Percentiles rank a stretch among this genome's conserved stretches.
phyloP scores from a whole-genome alignment of 148 eudicot species.

The Rhododendron vialii region DNA sequence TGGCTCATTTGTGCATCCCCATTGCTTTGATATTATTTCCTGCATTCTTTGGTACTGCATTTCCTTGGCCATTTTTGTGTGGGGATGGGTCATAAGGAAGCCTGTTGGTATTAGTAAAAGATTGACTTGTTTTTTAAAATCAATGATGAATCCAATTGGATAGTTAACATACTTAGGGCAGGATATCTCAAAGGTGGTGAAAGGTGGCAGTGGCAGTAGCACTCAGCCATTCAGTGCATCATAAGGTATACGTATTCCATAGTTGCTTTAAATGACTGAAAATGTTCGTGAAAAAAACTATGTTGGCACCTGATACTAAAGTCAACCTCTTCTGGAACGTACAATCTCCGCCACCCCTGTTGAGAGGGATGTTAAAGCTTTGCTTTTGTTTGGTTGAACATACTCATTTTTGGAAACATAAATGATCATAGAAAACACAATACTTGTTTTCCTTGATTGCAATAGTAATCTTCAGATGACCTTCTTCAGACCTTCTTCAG shows the following conservation, averaged over 20 bases:
- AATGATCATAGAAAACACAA: neutral
- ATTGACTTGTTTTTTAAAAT: neutral
- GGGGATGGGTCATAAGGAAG: neutral
- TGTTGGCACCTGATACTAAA: neutral
- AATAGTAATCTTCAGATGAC: neutral
- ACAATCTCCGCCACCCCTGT: neutral
- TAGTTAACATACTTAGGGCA: neutral
- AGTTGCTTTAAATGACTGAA: neutral
- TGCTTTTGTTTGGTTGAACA: neutral
- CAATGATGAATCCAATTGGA: neutral
- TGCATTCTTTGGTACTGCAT: neutral
- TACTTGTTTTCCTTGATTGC: neutral
- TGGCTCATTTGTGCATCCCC: neutral
- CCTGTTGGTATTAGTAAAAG: neutral
- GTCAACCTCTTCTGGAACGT: neutral
- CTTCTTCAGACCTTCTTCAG: neutral
- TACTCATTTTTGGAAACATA: neutral
- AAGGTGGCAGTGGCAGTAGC: neutral
- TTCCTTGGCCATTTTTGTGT: neutral
- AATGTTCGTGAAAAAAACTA: neutral
- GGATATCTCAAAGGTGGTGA: neutral
- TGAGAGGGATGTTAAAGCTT: neutral
- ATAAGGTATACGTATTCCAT: neutral
- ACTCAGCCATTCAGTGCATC: neutral
- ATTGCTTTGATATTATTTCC: neutral